phyloP scores from a whole-genome alignment of 257 asterid species.

The Fraxinus quadrangulata region DNA sequence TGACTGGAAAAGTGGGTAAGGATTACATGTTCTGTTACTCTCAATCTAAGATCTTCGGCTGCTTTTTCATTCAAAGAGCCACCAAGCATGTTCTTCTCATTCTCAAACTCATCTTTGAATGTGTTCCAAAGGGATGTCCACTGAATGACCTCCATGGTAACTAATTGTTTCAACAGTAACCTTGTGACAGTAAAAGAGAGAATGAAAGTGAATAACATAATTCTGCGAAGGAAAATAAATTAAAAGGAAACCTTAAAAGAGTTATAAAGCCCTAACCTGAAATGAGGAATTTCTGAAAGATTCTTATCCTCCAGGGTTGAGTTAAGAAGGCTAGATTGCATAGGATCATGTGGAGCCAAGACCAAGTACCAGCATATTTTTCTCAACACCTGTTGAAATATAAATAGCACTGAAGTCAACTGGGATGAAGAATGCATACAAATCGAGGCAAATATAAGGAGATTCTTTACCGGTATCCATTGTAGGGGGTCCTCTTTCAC shows the following conservation, averaged over 20 bases:
- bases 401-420: constrained; percentile 6
- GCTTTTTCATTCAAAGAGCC: constrained; percentile 88
- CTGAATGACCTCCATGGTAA: constrained; percentile 90
- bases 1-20: neutral
- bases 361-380: constrained; percentile 97
- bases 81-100: constrained; percentile 84
- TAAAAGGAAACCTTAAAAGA: neutral
- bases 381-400: constrained; percentile 66
- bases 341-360: constrained; percentile 85
- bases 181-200: constrained; percentile 31
- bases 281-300: constrained; percentile 88
- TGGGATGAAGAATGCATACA: neutral
- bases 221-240: neutral
- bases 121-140: constrained; percentile 85
- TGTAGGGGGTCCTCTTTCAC: constrained; percentile 77
- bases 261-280: constrained; percentile 50
- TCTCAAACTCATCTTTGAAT: constrained; percentile 88
- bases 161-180: constrained; percentile 74
- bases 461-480: constrained; percentile 77
- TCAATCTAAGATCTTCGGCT: constrained; percentile 78
- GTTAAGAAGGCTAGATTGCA: constrained; percentile 97
- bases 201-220: neutral
- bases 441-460: neutral
- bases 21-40: constrained; percentile 92
- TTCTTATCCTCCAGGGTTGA: constrained; percentile 92